Evolutionary conservation across 139 green algal genomes (phyloP).

Genomic region (Coelastrella sp.): DNA sequence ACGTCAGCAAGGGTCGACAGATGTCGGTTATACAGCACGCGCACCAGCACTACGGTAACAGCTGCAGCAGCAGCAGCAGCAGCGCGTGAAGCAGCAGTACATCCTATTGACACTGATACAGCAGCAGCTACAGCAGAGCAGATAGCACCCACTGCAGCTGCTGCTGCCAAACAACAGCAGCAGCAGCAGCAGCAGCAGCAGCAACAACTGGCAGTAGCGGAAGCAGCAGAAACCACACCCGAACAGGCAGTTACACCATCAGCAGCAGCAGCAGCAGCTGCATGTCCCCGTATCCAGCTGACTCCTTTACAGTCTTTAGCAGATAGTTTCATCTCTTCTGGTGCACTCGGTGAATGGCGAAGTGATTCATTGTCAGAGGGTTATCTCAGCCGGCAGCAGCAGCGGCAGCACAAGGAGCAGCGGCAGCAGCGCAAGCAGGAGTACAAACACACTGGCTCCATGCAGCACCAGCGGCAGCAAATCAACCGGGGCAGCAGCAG

Average conservation of each 20-base stretch:
- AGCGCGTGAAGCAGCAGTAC: background rate
- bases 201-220: background rate
- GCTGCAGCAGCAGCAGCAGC: too few relatives aligned
- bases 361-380: background rate
- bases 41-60: too few relatives aligned
- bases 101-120: too few relatives aligned
- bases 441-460: background rate
- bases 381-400: background rate
- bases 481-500: conserved; percentile 27
- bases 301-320: too few relatives aligned
- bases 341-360: background rate
- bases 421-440: background rate
- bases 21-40: too few relatives aligned
- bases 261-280: background rate
- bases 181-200: background rate
- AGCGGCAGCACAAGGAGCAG: conserved; percentile 1
- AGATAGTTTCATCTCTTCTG: background rate
- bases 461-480: background rate
- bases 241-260: background rate
- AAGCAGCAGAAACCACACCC: background rate
- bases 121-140: background rate
- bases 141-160: background rate
- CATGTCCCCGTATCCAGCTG: background rate
- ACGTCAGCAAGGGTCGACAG: background rate
- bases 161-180: background rate